These are phyloP conservation scores for Brassica balearica DNA, from an alignment of 441 rosid genomes.

Conservation along the genomic window DNA sequence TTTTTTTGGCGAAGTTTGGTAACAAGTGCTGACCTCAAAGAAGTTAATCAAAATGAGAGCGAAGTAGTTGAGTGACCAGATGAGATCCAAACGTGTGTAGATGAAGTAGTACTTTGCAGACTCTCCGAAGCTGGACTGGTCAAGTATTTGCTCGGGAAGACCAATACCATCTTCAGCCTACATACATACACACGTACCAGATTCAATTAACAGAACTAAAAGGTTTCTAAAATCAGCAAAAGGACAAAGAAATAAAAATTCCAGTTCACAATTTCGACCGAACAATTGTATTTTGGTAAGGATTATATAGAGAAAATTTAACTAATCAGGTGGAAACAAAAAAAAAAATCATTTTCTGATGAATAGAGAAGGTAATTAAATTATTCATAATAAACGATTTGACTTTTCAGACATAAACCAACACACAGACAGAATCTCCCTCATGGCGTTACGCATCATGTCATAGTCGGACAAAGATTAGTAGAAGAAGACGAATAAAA, in stretches of 20 bases:
- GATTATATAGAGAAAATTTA: not conserved
- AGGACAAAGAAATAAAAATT: conserved; percentile 3
- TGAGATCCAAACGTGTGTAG: conserved; percentile 61
- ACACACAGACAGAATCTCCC: no score
- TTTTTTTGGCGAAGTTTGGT: not conserved
- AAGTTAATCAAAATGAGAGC: conserved; percentile 80
- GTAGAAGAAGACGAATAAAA: not conserved
- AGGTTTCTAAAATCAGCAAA: conserved; percentile 15
- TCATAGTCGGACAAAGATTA: no score
- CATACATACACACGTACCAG: conserved; percentile 37
- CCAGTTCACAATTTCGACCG: not conserved
- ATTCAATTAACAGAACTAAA: conserved; percentile 2
- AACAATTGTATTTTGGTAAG: not conserved
- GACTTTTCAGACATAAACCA: no score
- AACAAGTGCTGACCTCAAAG: conserved; percentile 68
- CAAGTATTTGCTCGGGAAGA: conserved; percentile 88
- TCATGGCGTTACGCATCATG: no score
- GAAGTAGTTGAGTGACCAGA: conserved; percentile 91
- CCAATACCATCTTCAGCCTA: conserved; percentile 99
- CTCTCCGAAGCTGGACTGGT: conserved; percentile 65
- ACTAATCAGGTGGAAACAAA: not conserved
- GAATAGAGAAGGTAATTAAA: no score
- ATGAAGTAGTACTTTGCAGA: conserved; percentile 72
- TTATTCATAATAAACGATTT: no score
- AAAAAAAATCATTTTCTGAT: no score